Evolutionary conservation across 352 stramenopile species (phyloP).

Genomic region (Thraustochytrium sp.): DNA sequence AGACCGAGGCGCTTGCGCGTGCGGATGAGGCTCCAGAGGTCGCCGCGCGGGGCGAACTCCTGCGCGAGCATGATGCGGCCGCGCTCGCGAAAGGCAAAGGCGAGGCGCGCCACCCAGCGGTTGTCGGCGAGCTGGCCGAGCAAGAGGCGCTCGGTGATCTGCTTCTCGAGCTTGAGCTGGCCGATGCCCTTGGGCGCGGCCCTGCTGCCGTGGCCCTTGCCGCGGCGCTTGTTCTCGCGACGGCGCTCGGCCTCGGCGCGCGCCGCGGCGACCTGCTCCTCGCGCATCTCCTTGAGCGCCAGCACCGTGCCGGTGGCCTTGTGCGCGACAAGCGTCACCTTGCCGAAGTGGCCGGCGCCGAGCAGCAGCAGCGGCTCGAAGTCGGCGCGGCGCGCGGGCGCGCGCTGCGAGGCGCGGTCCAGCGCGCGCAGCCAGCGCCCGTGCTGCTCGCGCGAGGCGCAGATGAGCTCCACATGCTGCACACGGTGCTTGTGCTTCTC

Average conservation of each 20-base stretch:
- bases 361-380: slow-evolving; percentile 42
- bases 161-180: slow-evolving; percentile 41
- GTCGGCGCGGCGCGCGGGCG: background rate
- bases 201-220: background rate
- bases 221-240: slow-evolving; percentile 4
- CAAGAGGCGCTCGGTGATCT: slow-evolving; percentile 35
- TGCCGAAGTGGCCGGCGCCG: slow-evolving; percentile 40
- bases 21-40: slow-evolving; percentile 31
- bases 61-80: slow-evolving; percentile 22
- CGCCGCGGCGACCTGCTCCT: background rate
- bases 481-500: background rate
- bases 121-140: background rate
- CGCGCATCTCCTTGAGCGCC: slow-evolving; percentile 42
- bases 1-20: slow-evolving; percentile 8
- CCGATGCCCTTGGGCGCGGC: background rate
- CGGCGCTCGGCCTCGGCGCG: background rate
- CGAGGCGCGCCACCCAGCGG: background rate
- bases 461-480: background rate
- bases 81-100: slow-evolving; percentile 33
- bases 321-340: slow-evolving; percentile 37
- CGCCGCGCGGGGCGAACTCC: slow-evolving; percentile 30
- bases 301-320: slow-evolving; percentile 10
- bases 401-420: background rate
- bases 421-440: background rate
- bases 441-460: background rate